These are phyloP conservation scores for Urochloa ruziziensis DNA, from an alignment of 176 grass and related monocot genomes.

Conservation along the genomic window DNA sequence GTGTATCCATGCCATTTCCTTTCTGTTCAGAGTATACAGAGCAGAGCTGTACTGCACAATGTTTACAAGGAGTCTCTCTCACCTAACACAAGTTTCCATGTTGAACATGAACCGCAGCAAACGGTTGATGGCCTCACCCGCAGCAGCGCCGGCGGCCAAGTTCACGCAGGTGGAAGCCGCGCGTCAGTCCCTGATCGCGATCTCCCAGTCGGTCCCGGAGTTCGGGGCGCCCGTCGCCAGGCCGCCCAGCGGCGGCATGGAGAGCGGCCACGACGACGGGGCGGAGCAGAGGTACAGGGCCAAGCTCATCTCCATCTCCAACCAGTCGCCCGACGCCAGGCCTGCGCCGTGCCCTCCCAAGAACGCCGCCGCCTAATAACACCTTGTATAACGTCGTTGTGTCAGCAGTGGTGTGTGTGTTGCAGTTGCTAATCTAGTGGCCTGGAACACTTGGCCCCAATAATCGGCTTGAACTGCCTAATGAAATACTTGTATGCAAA, in stretches of 20 bases:
- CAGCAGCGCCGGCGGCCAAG: neutral
- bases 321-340: conserved; percentile 44
- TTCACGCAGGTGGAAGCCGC: conserved; percentile 45
- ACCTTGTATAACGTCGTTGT: neutral
- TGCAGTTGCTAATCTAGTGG: conserved; percentile 1
- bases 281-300: conserved; percentile 52
- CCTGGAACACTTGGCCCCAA: conserved; percentile 11
- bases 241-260: conserved; percentile 12
- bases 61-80: neutral
- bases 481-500: neutral
- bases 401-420: neutral
- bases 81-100: neutral
- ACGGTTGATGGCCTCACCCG: conserved; percentile 53
- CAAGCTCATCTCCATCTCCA: conserved; percentile 79
- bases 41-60: too few species aligned
- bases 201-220: conserved; percentile 57
- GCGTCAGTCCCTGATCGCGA: conserved; percentile 70
- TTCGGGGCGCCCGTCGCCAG: conserved; percentile 9
- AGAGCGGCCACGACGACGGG: neutral
- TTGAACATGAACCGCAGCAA: neutral
- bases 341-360: conserved; percentile 24
- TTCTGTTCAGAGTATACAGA: too few species aligned
- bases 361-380: conserved; percentile 24
- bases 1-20: too few species aligned
- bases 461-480: conserved; percentile 26